These are phyloP conservation scores for Rhizopus sp. DNA, from an alignment of 371 early-diverging fungal genomes.

Conservation along the genomic window DNA sequence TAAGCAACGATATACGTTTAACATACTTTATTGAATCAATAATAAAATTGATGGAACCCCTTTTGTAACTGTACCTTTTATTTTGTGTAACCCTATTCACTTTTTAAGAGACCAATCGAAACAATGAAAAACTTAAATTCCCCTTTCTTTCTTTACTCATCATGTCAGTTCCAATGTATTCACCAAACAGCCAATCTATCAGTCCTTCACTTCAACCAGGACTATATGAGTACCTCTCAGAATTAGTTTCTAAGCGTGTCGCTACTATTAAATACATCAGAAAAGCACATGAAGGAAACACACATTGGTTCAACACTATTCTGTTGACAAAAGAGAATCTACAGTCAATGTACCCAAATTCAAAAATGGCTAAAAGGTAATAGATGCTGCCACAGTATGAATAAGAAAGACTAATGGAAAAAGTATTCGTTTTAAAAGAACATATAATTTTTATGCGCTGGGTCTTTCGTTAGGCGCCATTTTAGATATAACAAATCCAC, in stretches of 20 bases:
- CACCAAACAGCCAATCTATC: slow-evolving; percentile 7
- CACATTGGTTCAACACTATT: slow-evolving; percentile 65
- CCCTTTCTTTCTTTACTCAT: neutral
- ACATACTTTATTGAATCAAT: no score
- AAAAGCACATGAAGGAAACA: slow-evolving; percentile 56
- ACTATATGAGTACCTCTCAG: slow-evolving; percentile 51
- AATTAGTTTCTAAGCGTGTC: slow-evolving; percentile 67
- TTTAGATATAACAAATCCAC: slow-evolving; percentile 62
- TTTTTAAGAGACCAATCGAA: no score
- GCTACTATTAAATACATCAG: slow-evolving; percentile 68
- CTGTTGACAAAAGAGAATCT: slow-evolving; percentile 57
- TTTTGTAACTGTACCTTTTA: no score
- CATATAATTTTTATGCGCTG: slow-evolving; percentile 61
- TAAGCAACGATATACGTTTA: no score
- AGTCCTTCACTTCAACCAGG: slow-evolving; percentile 27
- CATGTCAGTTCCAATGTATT: slow-evolving; percentile 17
- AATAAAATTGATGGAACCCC: no score
- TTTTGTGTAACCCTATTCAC: no score
- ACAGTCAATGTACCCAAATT: slow-evolving; percentile 35
- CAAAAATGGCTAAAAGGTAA: slow-evolving; percentile 47
- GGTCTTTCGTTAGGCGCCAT: slow-evolving; percentile 66
- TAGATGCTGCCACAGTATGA: slow-evolving; percentile 2
- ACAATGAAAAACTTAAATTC: no score
- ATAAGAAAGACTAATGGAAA: slow-evolving; percentile 10
- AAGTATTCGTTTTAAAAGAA: slow-evolving; percentile 23